These are phyloP conservation scores for Fusarium ambrosium DNA, from an alignment of 2,329 filamentous ascomycete species.

Conservation along the genomic window DNA sequence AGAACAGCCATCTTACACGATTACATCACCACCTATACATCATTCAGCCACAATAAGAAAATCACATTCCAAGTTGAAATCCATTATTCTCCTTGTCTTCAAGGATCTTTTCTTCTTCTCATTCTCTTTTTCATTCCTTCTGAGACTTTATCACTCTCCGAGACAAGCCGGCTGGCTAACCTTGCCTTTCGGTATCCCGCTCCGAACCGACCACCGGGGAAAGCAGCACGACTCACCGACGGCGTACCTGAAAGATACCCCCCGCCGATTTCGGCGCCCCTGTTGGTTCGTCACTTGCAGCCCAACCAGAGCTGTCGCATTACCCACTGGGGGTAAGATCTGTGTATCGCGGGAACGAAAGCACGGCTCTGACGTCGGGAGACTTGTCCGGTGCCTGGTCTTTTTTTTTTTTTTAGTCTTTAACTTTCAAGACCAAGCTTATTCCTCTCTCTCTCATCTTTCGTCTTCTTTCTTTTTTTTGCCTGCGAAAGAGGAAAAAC, in stretches of 20 bases:
- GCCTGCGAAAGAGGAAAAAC: too few relatives aligned
- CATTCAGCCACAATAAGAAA: neutral
- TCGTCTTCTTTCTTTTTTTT: neutral
- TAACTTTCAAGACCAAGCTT: neutral
- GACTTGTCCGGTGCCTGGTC: neutral
- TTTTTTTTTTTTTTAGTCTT: conserved; percentile 12
- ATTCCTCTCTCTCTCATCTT: neutral
- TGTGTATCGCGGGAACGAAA: conserved; percentile 14
- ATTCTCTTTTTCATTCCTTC: neutral
- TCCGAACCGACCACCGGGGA: conserved; percentile 19
- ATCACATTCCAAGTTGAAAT: neutral
- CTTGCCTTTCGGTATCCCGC: conserved; percentile 19
- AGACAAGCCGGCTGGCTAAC: conserved; percentile 21
- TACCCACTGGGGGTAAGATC: conserved; percentile 16
- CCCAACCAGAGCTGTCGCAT: conserved; percentile 38
- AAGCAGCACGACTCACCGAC: neutral
- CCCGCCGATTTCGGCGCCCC: conserved; percentile 32
- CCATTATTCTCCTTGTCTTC: neutral
- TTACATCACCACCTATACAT: neutral
- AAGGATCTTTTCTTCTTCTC: neutral
- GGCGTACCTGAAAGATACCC: neutral
- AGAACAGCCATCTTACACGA: neutral
- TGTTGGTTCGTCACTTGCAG: neutral
- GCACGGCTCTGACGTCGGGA: conserved; percentile 6
- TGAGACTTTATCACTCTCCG: neutral